Evolutionary conservation across 2,329 filamentous ascomycete genomes (phyloP).

Genomic region (Botrytis galanthina): DNA sequence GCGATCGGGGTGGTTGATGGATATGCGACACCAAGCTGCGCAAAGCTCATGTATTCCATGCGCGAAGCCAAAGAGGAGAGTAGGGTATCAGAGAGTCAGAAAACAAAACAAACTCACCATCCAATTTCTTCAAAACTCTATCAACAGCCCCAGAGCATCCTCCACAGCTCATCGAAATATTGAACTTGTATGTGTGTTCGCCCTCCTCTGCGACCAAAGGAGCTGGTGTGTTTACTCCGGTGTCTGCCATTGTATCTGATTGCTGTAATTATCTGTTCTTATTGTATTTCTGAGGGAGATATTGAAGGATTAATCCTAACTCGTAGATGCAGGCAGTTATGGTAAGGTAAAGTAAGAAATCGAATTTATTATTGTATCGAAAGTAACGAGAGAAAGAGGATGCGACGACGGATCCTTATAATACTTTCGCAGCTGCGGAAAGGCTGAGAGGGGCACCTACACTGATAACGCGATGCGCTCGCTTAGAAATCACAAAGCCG

Average conservation of each 20-base stretch:
- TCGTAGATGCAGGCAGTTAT: background rate
- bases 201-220: conserved; percentile 24
- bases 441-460: conserved; percentile 6
- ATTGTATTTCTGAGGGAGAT: background rate
- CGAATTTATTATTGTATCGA: background rate
- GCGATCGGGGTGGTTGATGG: background rate
- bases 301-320: background rate
- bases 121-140: conserved; percentile 86
- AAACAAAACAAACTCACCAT: conserved; percentile 56
- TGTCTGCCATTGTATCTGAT: conserved; percentile 17
- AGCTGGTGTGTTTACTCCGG: conserved; percentile 2
- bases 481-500: conserved; percentile 11
- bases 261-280: background rate
- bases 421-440: background rate
- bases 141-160: conserved; percentile 95
- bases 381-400: background rate
- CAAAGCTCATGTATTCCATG: background rate
- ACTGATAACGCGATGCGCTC: background rate
- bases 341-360: background rate
- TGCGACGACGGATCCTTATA: background rate
- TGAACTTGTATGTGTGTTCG: conserved; percentile 87
- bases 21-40: background rate
- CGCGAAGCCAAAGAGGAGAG: background rate
- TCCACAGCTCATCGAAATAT: conserved; percentile 89
- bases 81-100: background rate